Conservation (phyloP, 2,329 filamentous ascomycete species). For the Diaporthe australafricana region DNA sequence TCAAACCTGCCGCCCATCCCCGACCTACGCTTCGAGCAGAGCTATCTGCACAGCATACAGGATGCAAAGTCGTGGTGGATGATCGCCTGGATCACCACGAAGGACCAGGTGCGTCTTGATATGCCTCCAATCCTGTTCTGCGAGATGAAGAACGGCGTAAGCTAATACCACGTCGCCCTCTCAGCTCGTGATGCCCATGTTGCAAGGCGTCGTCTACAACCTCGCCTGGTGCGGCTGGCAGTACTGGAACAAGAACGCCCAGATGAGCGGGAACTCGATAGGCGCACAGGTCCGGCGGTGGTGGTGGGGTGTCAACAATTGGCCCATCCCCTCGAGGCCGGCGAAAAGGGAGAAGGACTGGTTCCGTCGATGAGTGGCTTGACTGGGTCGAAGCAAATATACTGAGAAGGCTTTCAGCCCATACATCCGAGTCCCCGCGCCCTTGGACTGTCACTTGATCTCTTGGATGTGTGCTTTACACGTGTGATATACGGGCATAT, state of each 20-base stretch:
- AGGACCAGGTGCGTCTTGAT: conserved; percentile 80
- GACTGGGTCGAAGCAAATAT: neutral
- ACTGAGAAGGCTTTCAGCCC: neutral
- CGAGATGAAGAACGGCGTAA: neutral
- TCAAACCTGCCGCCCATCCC: conserved; percentile 74
- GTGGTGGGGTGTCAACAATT: conserved; percentile 97
- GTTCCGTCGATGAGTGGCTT: conserved; percentile 31
- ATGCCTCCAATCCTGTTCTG: neutral
- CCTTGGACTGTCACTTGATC: neutral
- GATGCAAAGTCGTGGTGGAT: conserved; percentile 82
- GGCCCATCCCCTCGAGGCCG: conserved; percentile 66
- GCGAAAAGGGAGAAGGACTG: conserved; percentile 27
- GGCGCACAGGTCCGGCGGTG: conserved; percentile 85
- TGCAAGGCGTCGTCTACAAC: conserved; percentile 91
- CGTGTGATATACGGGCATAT: neutral
- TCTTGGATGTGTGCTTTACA: neutral
- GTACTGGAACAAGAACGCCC: conserved; percentile 84
- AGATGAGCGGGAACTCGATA: conserved; percentile 79
- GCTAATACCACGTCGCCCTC: neutral
- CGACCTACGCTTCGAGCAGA: conserved; percentile 96
- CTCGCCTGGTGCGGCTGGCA: conserved; percentile 88
- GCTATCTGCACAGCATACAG: conserved; percentile 91
- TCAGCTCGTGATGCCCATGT: conserved; percentile 85
- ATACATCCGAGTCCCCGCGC: neutral
- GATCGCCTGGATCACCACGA: conserved; percentile 84